Percentiles rank a stretch among this genome's conserved stretches.
phyloP scores from a whole-genome alignment of 371 early-diverging fungal genomes.

The Mucor circinelloides region DNA sequence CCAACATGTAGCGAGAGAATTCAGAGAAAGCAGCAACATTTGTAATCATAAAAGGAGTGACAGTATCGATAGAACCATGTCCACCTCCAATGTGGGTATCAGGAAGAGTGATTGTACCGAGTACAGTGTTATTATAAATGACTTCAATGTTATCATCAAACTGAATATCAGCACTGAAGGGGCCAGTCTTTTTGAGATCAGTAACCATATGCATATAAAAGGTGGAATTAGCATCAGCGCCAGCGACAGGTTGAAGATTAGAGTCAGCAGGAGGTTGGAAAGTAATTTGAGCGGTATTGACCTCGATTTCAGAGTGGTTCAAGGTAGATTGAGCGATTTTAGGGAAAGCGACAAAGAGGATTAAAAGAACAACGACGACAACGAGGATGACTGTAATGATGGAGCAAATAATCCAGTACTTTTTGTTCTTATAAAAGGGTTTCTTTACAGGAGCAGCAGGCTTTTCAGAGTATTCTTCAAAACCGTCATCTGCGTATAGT shows the following conservation, averaged over 20 bases:
- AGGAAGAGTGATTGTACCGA: conserved; percentile 57
- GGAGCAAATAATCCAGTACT: conserved; percentile 62
- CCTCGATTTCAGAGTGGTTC: conserved; percentile 49
- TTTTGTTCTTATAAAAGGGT: conserved; percentile 58
- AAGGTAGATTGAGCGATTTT: conserved; percentile 56
- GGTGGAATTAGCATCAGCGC: conserved; percentile 32
- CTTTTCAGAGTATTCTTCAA: conserved; percentile 52
- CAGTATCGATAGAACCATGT: conserved; percentile 44
- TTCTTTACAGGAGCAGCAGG: conserved; percentile 37
- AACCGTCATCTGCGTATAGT: conserved; percentile 7
- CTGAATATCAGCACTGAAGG: conserved; percentile 54
- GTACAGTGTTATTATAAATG: conserved; percentile 34
- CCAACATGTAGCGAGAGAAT: conserved; percentile 51
- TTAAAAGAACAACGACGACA: conserved; percentile 51
- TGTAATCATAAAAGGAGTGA: conserved; percentile 51
- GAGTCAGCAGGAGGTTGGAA: conserved; percentile 43
- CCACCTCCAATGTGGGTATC: conserved; percentile 38
- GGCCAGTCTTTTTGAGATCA: conserved; percentile 54
- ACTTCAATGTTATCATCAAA: conserved; percentile 59
- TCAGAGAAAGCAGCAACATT: conserved; percentile 51
- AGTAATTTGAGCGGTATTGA: conserved; percentile 43
- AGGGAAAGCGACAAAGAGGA: conserved; percentile 60
- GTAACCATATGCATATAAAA: conserved; percentile 40
- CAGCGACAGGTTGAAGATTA: conserved; percentile 18
- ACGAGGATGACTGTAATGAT: conserved; percentile 47